Conservation (phyloP, 2,329 filamentous ascomycete species). For the Neonectria hederae region DNA sequence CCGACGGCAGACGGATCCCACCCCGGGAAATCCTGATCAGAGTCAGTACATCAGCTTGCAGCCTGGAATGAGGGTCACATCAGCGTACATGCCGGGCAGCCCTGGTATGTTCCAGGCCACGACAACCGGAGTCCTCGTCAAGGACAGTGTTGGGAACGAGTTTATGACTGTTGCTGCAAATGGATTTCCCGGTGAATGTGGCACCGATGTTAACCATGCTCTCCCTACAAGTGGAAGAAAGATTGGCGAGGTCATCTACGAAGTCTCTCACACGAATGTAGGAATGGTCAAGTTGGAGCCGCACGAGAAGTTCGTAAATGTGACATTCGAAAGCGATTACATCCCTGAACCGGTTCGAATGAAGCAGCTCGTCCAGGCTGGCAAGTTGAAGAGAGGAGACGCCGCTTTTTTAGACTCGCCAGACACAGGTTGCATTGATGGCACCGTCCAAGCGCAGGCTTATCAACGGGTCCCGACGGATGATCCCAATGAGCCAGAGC, state of each 20-base stretch:
- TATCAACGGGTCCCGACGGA: neutral
- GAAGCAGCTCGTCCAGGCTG: neutral
- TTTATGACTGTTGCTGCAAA: conserved; percentile 3
- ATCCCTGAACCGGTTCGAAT: neutral
- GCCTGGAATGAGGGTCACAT: neutral
- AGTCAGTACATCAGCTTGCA: neutral
- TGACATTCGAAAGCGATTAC: neutral
- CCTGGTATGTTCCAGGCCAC: neutral
- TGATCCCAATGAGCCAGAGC: neutral
- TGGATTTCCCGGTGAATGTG: conserved; percentile 1
- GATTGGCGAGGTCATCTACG: conserved; percentile 1
- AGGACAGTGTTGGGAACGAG: neutral
- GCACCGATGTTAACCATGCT: neutral
- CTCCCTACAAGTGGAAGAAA: neutral
- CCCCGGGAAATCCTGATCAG: conserved; percentile 7
- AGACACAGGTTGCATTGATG: conserved; percentile 9
- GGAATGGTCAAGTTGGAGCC: neutral
- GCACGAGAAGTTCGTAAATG: neutral
- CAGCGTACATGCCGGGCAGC: neutral
- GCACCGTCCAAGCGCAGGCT: neutral
- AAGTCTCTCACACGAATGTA: conserved; percentile 3
- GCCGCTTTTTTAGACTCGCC: neutral
- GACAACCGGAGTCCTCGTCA: conserved; percentile 4
- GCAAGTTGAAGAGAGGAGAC: neutral
- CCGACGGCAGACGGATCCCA: neutral